Evolutionary conservation across 176 grass and related monocot genomes (phyloP).

Genomic region (Avena sativa): DNA sequence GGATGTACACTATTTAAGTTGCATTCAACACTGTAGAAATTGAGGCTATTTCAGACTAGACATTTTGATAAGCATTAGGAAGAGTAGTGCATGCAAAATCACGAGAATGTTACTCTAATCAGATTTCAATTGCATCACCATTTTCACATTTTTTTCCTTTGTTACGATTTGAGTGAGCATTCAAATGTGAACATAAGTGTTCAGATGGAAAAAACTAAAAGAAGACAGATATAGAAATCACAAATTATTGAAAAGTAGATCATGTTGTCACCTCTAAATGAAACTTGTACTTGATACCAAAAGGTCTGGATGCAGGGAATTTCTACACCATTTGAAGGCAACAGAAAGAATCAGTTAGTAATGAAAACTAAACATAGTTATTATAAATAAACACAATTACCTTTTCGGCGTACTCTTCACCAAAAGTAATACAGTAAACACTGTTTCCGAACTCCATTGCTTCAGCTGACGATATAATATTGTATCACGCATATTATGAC

Average conservation of each 20-base stretch:
- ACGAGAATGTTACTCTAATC: slow-evolving; percentile 7
- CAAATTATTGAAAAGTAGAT: slow-evolving; percentile 31
- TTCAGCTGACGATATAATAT: slow-evolving; percentile 70
- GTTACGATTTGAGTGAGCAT: slow-evolving; percentile 16
- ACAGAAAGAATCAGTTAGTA: slow-evolving; percentile 15
- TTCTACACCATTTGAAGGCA: slow-evolving; percentile 59
- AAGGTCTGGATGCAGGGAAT: slow-evolving; percentile 84
- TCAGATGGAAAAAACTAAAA: slow-evolving; percentile 26
- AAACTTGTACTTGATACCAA: slow-evolving; percentile 96
- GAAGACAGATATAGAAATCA: background rate
- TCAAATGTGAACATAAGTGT: slow-evolving; percentile 24
- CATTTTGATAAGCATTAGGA: slow-evolving; percentile 28
- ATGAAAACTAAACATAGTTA: slow-evolving; percentile 24
- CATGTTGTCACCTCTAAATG: slow-evolving; percentile 77
- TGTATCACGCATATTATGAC: slow-evolving; percentile 14
- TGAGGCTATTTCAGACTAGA: background rate
- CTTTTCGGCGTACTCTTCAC: slow-evolving; percentile 76
- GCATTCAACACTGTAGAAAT: slow-evolving; percentile 6
- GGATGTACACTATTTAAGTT: background rate
- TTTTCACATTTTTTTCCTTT: slow-evolving; percentile 25
- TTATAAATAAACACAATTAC: slow-evolving; percentile 36
- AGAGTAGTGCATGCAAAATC: background rate
- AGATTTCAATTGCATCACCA: background rate
- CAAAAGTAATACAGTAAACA: slow-evolving; percentile 88
- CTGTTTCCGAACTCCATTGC: slow-evolving; percentile 93